Evolutionary conservation across 2,329 filamentous ascomycete genomes (phyloP).

Genomic region (Aureobasidium sp.): DNA sequence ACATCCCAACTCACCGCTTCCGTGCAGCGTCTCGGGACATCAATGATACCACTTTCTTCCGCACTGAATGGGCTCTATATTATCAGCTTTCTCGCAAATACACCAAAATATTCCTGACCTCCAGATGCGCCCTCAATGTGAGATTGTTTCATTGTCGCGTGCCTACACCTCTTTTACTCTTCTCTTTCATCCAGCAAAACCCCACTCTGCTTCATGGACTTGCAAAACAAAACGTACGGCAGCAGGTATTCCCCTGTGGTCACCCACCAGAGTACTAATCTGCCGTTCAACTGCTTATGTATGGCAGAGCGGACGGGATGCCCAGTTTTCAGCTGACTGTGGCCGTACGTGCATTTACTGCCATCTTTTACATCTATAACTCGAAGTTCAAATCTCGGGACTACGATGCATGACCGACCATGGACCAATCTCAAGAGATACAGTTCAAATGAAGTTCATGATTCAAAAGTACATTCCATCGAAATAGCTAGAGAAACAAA

Average conservation of each 20-base stretch:
- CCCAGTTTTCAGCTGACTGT: slow-evolving; percentile 2
- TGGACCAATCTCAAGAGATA: no score
- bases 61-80: no score
- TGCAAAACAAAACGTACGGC: background rate
- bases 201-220: background rate
- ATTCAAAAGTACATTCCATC: slow-evolving; percentile 7
- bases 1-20: slow-evolving; percentile 1
- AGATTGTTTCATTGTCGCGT: no score
- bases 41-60: slow-evolving; percentile 4
- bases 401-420: no score
- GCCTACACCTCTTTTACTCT: no score
- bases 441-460: no score
- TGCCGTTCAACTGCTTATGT: background rate
- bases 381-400: no score
- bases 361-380: no score
- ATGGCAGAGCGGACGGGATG: background rate
- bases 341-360: background rate
- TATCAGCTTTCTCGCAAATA: no score
- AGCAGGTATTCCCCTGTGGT: background rate
- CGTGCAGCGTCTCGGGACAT: background rate
- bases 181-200: no score
- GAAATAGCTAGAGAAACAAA: slow-evolving; percentile 13
- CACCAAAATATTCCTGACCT: no score
- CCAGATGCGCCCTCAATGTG: no score
- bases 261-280: background rate